phyloP scores from a whole-genome alignment of 305 asterid species.

The Solanum hybrid region DNA sequence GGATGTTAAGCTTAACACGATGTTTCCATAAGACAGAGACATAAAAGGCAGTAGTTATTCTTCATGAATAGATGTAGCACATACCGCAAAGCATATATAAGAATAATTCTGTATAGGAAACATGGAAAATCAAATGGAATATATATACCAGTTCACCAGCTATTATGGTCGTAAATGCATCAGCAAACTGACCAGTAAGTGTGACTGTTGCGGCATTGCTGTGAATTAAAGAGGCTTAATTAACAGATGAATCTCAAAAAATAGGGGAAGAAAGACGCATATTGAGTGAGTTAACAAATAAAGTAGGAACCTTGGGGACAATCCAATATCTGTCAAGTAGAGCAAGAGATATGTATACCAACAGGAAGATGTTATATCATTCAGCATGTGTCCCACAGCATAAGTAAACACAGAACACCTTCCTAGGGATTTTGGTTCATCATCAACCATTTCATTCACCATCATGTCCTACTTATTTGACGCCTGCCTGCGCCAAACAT shows the following conservation, averaged over 20 bases:
- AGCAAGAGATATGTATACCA: conserved; percentile 92
- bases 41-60: neutral
- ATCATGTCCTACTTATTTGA: conserved; percentile 12
- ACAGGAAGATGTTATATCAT: conserved; percentile 86
- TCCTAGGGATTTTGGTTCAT: conserved; percentile 35
- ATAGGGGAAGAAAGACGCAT: too few relatives aligned
- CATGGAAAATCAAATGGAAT: neutral
- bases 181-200: conserved; percentile 87
- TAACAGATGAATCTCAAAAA: neutral
- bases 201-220: conserved; percentile 75
- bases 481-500: conserved; percentile 13
- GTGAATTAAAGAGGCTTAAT: conserved; percentile 12
- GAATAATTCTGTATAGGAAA: neutral
- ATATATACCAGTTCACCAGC: conserved; percentile 64
- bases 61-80: neutral
- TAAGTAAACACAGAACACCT: conserved; percentile 53
- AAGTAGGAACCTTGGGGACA: conserved; percentile 57
- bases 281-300: neutral
- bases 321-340: conserved; percentile 74
- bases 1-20: neutral
- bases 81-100: neutral
- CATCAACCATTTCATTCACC: conserved; percentile 29
- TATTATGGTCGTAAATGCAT: conserved; percentile 66
- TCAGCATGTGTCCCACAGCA: conserved; percentile 86
- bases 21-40: neutral